Conservation (phyloP, 2,329 filamentous ascomycete species). For the Pseudopithomyces maydicus region DNA sequence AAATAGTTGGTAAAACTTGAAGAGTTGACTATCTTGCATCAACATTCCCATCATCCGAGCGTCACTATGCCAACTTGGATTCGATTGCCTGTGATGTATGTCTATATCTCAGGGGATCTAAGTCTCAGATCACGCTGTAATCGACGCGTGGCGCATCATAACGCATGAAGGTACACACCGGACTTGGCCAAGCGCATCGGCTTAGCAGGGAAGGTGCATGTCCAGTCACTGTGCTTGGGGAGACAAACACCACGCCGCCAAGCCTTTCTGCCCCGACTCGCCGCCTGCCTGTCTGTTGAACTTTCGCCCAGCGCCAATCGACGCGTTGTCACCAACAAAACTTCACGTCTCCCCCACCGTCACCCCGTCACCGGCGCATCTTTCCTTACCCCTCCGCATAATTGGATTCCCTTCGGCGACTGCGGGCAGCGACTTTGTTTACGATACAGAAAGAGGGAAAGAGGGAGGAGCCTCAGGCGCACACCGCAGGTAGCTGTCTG, state of each 20-base stretch:
- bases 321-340: conserved; percentile 25
- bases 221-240: background rate
- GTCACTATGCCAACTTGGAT: no score
- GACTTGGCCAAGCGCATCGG: background rate
- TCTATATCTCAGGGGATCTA: no score
- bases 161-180: conserved; percentile 5
- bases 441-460: conserved; percentile 2
- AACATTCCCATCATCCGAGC: no score
- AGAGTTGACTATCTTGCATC: no score
- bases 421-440: conserved; percentile 31
- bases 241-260: conserved; percentile 19
- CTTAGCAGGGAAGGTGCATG: conserved; percentile 6
- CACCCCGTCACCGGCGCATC: conserved; percentile 11
- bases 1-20: no score
- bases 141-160: background rate
- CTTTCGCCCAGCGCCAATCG: conserved; percentile 32
- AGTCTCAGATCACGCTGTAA: no score
- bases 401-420: conserved; percentile 25
- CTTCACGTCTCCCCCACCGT: conserved; percentile 16
- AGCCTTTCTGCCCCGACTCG: conserved; percentile 31
- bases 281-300: conserved; percentile 24
- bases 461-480: background rate
- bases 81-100: background rate
- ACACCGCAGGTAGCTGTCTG: background rate
- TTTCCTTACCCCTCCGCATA: conserved; percentile 11